Evolutionary conservation across 768 basidiomycete species (phyloP), one percentile per base, ranked within the genome.

Genomic region (Xerocomellus amylosporus): DNA sequence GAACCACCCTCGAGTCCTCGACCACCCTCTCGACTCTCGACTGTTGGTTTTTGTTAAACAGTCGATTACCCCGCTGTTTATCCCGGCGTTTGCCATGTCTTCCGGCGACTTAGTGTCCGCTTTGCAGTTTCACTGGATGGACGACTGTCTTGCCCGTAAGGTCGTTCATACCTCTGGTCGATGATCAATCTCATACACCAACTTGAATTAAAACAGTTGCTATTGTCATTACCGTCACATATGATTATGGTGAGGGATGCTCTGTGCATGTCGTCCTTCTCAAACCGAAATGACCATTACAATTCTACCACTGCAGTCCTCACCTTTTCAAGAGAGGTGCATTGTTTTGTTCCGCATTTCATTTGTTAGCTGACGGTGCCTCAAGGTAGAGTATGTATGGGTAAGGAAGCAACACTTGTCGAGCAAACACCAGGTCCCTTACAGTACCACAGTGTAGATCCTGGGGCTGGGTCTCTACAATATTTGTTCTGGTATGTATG

Each of bases 371-470:
- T 49, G 17, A 56, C 8, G 6, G 28, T 10, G 4, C 15, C 2
- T 2, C 7, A 49, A 60, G 59, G 17, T 60, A 34, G 39, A 55
- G 4, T 55, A 52, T 42, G 17, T 60, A n/a, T 59, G 59, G 59
- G 59, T 60, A 15, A 38, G 40, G 15, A 26, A 19, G 5, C 19
- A 12, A 20, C 24, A 38, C 28, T 22, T 3, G 24, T 24, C 6
- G 2, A 40, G 8, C 9, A 2, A 5, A 19, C 3, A 28, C 26
- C 2, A 14, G 1, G 10, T 17, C 6, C 0, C 7, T 57, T 28
- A 57, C 8, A 13, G 12, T 5, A 6, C 5, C 3, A 12, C 10
- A 58, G 55, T 5, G 17, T 8, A 46, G 8, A 22, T 15, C n/a
- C 1, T 58, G 56, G 56, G 38, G 49, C 26, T 46, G 48, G 55